Conservation (phyloP, 768 basidiomycete species). For the Lentinula detonsa region DNA sequence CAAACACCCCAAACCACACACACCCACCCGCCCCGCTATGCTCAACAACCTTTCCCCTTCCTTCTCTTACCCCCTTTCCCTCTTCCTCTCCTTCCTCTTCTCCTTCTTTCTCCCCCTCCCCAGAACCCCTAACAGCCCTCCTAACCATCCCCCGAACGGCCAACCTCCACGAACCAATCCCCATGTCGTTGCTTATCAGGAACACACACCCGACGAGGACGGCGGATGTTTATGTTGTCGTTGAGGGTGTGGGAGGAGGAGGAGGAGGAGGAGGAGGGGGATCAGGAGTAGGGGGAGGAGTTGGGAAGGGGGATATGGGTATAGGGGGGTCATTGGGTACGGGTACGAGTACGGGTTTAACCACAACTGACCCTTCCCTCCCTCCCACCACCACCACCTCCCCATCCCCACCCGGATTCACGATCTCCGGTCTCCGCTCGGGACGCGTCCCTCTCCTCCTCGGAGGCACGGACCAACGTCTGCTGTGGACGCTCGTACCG, state of each 20-base stretch:
- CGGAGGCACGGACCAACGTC: slow-evolving; percentile 60
- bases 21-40: slow-evolving; percentile 16
- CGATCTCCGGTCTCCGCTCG: slow-evolving; percentile 69
- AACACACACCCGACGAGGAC: slow-evolving; percentile 60
- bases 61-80: slow-evolving; percentile 35
- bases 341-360: too few relatives aligned
- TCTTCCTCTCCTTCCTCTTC: too few relatives aligned
- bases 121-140: slow-evolving; percentile 31
- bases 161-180: slow-evolving; percentile 54
- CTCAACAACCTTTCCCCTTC: slow-evolving; percentile 52
- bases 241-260: background rate
- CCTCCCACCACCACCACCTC: too few relatives aligned
- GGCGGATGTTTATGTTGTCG: slow-evolving; percentile 62
- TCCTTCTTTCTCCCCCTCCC: too few relatives aligned
- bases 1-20: slow-evolving; percentile 34
- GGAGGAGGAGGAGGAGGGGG: too few relatives aligned
- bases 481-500: slow-evolving; percentile 67
- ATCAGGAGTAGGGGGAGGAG: background rate
- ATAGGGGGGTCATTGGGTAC: too few relatives aligned
- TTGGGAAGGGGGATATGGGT: too few relatives aligned
- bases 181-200: slow-evolving; percentile 54
- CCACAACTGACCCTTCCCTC: too few relatives aligned
- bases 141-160: slow-evolving; percentile 58
- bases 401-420: slow-evolving; percentile 60
- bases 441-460: slow-evolving; percentile 67